phyloP scores from a whole-genome alignment of 306 rosid genomes.

The Mimosa bimucronata region DNA sequence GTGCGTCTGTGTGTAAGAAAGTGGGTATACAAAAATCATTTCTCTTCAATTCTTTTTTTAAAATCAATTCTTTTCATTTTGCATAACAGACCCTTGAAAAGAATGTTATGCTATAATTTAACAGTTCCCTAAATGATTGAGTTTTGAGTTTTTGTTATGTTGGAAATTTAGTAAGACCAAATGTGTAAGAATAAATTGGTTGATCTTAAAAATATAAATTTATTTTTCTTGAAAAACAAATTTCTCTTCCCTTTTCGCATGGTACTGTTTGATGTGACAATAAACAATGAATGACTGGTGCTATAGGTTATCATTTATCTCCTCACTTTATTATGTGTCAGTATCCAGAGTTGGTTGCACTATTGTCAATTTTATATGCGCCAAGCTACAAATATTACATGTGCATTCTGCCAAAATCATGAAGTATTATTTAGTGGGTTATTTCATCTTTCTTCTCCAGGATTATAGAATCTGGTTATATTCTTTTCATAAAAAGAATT shows the following conservation, averaged over 20 bases:
- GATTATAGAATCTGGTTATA: no score
- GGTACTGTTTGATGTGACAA: constrained; percentile 7
- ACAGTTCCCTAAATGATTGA: not conserved
- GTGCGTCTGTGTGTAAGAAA: not conserved
- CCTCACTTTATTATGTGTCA: not conserved
- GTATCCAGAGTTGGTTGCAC: no score
- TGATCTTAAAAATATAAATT: not conserved
- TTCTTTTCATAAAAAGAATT: no score
- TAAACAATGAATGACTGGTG: not conserved
- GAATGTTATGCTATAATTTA: not conserved
- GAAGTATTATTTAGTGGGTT: no score
- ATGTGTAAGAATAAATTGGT: not conserved
- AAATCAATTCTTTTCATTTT: not conserved
- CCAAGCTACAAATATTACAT: no score
- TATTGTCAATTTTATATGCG: no score
- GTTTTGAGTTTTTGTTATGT: not conserved
- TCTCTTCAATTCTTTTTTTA: not conserved
- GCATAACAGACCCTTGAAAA: not conserved
- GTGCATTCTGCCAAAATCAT: no score
- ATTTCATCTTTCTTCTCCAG: no score
- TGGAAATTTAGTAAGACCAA: not conserved
- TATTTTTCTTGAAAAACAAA: not conserved
- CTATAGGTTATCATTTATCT: not conserved
- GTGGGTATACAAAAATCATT: not conserved
- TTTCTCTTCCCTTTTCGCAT: not conserved